Base-by-base conservation (phyloP, 768 basidiomycete species). In the Plicaturopsis crispa region DNA sequence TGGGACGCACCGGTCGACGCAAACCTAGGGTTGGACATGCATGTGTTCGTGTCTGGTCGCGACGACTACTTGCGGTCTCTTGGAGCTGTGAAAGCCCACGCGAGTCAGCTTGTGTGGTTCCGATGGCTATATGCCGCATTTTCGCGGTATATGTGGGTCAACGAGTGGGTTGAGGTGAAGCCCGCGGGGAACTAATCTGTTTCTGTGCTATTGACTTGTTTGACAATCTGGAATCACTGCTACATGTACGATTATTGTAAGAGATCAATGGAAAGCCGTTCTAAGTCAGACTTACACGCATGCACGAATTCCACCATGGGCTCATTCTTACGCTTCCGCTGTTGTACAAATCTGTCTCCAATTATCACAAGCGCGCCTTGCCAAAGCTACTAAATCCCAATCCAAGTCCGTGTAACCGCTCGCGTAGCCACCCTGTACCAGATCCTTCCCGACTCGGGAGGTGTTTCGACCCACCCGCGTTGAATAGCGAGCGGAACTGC, bases 91-190 rank as follows among this genome's bases (percentile, higher is more conserved):
- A 57, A 61, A 43, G 61, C 69, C 41, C 92, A 96, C 48, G 44
- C 61, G 38, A 79, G 78, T 42, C 92, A 96, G 64, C 60, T 89
- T 42, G 75, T 78, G 31, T 93, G 91, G 91, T 94, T 90, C 64
- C 74, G 92, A 30, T 89, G 84, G 75, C 61, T 92, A 40, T 86
- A 91, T 52, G 67, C 93, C 26, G 46, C 60, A 16, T 86, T 82
- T 52, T 91, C 87, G 13, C 70, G 83, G 40, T 90, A 92, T 53
- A 84, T 94, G 87, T 94, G 92, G 91, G 75, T 86, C 19, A 92
- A 92, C 45, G 81, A 86, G 46, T 88, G 87, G 75, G 65, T 68
- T 2, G 72, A 79, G 53, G 50, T 85, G 18, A 33, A 6, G 42
- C 40, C 13, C 45, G 44, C 5, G 28, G 39, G 38, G 38, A 39